A percentile compares a stretch with the other conserved stretches of the same genome.
phyloP scores from a whole-genome alignment of 2,329 filamentous ascomycete species.

The Cladosporium sp. region DNA sequence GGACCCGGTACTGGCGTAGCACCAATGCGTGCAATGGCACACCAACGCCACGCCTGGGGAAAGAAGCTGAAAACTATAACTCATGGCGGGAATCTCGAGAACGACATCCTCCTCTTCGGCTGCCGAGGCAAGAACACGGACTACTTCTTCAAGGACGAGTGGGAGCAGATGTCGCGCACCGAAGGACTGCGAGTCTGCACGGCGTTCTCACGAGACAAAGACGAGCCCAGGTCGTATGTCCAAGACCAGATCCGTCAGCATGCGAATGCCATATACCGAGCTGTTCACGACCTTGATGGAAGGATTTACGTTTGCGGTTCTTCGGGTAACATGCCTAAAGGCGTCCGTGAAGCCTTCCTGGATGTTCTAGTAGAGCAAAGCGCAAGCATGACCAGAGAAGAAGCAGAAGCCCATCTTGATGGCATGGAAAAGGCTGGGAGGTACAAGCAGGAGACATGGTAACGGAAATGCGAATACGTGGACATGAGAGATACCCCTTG shows the following conservation, averaged over 20 bases:
- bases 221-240: conserved; percentile 63
- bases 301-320: conserved; percentile 61
- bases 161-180: conserved; percentile 51
- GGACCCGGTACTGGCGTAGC: conserved; percentile 86
- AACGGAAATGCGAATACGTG: conserved; percentile 12
- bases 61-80: conserved; percentile 21
- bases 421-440: conserved; percentile 61
- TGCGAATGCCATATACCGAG: conserved; percentile 49
- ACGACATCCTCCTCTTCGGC: conserved; percentile 73
- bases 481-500: conserved; percentile 34
- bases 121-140: conserved; percentile 73
- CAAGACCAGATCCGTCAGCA: conserved; percentile 62
- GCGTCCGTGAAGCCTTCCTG: conserved; percentile 65
- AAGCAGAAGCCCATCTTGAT: conserved; percentile 57
- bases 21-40: conserved; percentile 77
- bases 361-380: conserved; percentile 54
- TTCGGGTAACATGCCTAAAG: conserved; percentile 70
- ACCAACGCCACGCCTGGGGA: conserved; percentile 60
- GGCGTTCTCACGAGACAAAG: conserved; percentile 72
- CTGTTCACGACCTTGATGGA: conserved; percentile 54
- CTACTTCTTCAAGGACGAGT: conserved; percentile 80
- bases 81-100: conserved; percentile 23
- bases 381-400: conserved; percentile 43
- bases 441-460: conserved; percentile 73
- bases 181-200: conserved; percentile 57